phyloP scores from a whole-genome alignment of 2,329 filamentous ascomycete genomes.

The Capronia epimyces region DNA sequence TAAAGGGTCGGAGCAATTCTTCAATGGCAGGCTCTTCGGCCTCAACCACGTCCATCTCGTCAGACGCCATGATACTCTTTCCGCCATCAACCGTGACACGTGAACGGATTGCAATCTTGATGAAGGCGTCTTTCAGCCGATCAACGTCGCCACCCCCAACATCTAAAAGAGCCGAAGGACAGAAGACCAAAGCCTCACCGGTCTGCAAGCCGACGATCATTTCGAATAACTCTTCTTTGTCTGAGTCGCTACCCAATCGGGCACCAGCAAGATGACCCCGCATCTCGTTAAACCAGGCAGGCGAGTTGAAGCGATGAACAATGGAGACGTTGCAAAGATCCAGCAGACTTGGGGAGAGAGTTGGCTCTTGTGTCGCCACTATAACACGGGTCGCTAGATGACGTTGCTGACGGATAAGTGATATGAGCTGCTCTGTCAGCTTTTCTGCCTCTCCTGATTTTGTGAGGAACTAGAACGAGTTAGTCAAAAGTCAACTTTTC shows the following conservation, averaged over 20 bases:
- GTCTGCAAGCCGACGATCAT: conserved; percentile 46
- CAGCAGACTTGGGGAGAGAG: conserved; percentile 61
- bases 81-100: conserved; percentile 45
- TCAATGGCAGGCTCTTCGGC: neutral
- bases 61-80: conserved; percentile 34
- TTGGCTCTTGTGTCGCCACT: conserved; percentile 73
- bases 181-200: conserved; percentile 49
- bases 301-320: conserved; percentile 66
- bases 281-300: conserved; percentile 54
- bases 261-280: conserved; percentile 47
- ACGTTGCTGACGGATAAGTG: conserved; percentile 63
- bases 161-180: conserved; percentile 42
- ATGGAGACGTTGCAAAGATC: conserved; percentile 68
- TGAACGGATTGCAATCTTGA: conserved; percentile 39
- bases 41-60: conserved; percentile 10
- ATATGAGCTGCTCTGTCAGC: conserved; percentile 59
- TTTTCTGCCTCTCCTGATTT: conserved; percentile 49
- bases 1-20: conserved; percentile 7
- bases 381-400: conserved; percentile 63
- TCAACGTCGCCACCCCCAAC: conserved; percentile 19
- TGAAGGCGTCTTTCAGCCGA: conserved; percentile 31
- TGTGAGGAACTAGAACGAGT: conserved; percentile 52
- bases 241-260: conserved; percentile 17
- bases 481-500: neutral
- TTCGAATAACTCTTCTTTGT: conserved; percentile 36